These are phyloP conservation scores for Mycena sanguinolenta DNA, from an alignment of 768 basidiomycete species.

Conservation along the genomic window DNA sequence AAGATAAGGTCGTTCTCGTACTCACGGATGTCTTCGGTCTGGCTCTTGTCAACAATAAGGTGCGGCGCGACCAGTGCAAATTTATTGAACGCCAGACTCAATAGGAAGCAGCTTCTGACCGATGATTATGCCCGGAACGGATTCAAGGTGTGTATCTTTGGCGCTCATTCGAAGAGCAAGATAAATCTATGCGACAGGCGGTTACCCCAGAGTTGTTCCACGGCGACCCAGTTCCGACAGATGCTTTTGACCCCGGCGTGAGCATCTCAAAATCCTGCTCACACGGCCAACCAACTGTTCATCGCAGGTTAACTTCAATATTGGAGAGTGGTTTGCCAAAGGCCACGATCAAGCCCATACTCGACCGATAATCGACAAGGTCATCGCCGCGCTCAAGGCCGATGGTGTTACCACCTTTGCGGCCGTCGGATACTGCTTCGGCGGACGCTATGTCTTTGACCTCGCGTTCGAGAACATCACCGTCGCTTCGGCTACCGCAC, in stretches of 20 bases:
- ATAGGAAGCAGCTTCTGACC: constrained; percentile 34
- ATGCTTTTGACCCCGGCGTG: constrained; percentile 51
- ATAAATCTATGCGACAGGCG: constrained; percentile 42
- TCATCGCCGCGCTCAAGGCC: constrained; percentile 38
- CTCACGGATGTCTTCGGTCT: constrained; percentile 59
- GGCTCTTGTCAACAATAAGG: constrained; percentile 48
- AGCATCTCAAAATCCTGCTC: constrained; percentile 9
- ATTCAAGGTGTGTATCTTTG: constrained; percentile 24
- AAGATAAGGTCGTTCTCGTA: constrained; percentile 62
- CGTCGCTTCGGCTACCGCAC: constrained; percentile 40
- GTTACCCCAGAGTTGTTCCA: constrained; percentile 57
- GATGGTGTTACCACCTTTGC: constrained; percentile 47
- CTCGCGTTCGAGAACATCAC: constrained; percentile 44
- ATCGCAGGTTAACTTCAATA: constrained; percentile 24
- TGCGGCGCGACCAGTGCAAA: constrained; percentile 12
- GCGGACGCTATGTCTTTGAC: constrained; percentile 45
- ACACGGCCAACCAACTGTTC: background rate
- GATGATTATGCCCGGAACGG: constrained; percentile 33
- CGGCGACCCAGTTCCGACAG: constrained; percentile 55
- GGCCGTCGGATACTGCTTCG: constrained; percentile 48
- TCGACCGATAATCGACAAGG: constrained; percentile 43
- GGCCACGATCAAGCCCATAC: constrained; percentile 27
- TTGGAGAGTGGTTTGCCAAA: constrained; percentile 13
- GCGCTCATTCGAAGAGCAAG: background rate
- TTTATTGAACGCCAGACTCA: background rate